Conservation (phyloP, 768 basidiomycete species). For the Collybiopsis luxurians region DNA sequence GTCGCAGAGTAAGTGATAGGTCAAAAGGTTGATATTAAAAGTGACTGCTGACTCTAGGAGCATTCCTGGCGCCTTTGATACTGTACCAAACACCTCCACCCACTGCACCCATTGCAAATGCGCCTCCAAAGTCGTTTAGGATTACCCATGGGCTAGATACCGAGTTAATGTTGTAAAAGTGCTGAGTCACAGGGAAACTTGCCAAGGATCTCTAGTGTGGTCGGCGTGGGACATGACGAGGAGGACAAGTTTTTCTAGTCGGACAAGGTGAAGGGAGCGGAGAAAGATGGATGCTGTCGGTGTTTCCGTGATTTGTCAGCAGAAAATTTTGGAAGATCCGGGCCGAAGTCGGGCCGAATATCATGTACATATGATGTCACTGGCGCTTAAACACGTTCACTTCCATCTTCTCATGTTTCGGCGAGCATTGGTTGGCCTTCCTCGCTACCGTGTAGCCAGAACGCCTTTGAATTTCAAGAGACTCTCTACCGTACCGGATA, state of each 20-base stretch:
- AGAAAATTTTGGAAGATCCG: no score
- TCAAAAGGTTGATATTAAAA: background rate
- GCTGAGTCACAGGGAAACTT: conserved; percentile 15
- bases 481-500: background rate
- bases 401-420: background rate
- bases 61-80: conserved; percentile 96
- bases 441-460: background rate
- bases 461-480: background rate
- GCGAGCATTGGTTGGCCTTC: background rate
- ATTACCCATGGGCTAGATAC: conserved; percentile 90
- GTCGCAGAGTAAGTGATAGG: background rate
- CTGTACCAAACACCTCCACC: conserved; percentile 99
- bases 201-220: conserved; percentile 94
- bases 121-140: conserved; percentile 96
- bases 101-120: conserved; percentile 96
- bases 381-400: background rate
- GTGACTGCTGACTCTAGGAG: conserved; percentile 69
- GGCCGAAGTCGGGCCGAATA: background rate
- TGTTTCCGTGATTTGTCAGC: no score
- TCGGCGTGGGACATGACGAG: conserved; percentile 79
- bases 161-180: background rate
- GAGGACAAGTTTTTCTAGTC: no score
- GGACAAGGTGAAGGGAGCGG: no score
- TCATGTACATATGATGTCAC: background rate
- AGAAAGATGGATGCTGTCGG: no score